Evolutionary conservation across 2,329 filamentous ascomycete genomes (phyloP).

Genomic region (Epichloe sibirici): DNA sequence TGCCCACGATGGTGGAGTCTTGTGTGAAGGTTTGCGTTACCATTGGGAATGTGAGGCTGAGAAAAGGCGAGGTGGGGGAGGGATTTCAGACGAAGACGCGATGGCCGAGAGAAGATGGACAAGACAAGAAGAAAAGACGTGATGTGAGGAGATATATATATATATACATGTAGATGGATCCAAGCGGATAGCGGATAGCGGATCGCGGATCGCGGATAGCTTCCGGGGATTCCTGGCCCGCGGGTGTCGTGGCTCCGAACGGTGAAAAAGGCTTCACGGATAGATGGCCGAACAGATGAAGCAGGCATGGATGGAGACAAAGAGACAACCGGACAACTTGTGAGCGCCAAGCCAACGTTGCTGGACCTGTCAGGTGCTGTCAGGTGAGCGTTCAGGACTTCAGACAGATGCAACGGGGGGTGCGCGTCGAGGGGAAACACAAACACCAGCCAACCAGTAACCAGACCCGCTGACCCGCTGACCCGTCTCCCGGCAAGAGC

Average conservation of each 20-base stretch:
- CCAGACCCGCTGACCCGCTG: too few species aligned
- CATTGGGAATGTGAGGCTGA: not conserved
- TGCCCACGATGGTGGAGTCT: slow-evolving; percentile 4
- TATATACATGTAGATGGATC: not conserved
- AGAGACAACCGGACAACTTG: too few species aligned
- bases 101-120: not conserved
- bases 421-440: too few species aligned
- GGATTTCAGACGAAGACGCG: not conserved
- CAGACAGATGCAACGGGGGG: too few species aligned
- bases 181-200: not conserved
- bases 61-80: not conserved
- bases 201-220: too few species aligned
- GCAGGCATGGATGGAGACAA: not conserved
- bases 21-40: slow-evolving; percentile 2
- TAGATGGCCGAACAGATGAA: not conserved
- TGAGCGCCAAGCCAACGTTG: too few species aligned
- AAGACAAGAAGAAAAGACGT: not conserved
- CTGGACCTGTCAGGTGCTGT: not conserved
- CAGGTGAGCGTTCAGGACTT: not conserved
- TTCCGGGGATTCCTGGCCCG: not conserved
- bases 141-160: not conserved
- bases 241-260: not conserved
- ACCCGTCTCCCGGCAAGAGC: too few species aligned
- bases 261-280: not conserved
- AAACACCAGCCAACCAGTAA: too few species aligned